Evolutionary conservation across 306 rosid genomes (phyloP), one percentile per base, ranked within the genome.

Genomic region (Datisca glomerata): DNA sequence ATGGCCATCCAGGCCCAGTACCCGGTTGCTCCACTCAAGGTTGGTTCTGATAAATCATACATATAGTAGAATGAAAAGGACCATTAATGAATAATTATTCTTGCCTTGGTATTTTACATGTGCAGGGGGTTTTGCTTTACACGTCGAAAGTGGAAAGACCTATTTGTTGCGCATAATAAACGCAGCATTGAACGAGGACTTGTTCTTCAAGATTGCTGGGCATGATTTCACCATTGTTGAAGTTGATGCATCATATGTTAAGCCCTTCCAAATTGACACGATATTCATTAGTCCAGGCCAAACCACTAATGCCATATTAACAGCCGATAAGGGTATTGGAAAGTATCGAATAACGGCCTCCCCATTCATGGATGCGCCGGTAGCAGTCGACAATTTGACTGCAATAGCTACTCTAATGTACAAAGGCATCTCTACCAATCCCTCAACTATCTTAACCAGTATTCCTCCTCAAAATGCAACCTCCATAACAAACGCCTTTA

Each of bases 111-210:
- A 27, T n/a, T n/a, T n/a, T n/a, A n/a, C n/a, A n/a, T n/a, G n/a
- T n/a, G n/a, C n/a, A 80, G 89, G 60, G 12, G 92, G 76, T 28
- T 70, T 59, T 72, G 67, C 52, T 23, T 52, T 81, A 22, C 60
- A 70, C 0, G 93, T 78, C 13, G 66, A 86, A 28, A 58, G 49
- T 41, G 96, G 86, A 14, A 78, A 78, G 48, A 78, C 71, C 20
- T 86, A 78, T 47, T n/a, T 86, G 12, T 23, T 86, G 4, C 78
- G 96, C 22, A 56, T 86, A 32, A 58, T 86, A 89, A 86, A 86
- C 33, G 96, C 96, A 77, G 96, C 96, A n/a, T 93, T 85, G 78
- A 85, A 85, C 74, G 93, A 81, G 1, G 96, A 86, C 38, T 74
- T 86, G 12, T 86, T 86, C 62, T 86, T 86, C 91, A 81, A 86